These are phyloP conservation scores for Trichoderma brevicompactum DNA, from an alignment of 2,329 filamentous ascomycete genomes.

Conservation along the genomic window DNA sequence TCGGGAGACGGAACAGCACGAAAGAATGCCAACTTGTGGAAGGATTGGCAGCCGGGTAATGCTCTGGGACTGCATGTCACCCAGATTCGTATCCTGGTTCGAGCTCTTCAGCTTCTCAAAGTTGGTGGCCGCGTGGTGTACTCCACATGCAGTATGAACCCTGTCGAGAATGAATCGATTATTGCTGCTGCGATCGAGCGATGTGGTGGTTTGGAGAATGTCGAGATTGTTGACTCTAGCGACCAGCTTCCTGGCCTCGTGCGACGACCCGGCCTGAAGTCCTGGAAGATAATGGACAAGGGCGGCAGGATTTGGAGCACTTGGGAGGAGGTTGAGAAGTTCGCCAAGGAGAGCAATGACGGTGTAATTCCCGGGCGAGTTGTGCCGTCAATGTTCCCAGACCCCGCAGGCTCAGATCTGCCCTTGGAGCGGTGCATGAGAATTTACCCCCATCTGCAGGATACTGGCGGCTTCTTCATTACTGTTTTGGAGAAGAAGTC, in stretches of 20 bases:
- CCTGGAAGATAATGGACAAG: constrained; percentile 93
- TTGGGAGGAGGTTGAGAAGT: constrained; percentile 80
- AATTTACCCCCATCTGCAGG: constrained; percentile 92
- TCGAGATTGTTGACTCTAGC: constrained; percentile 83
- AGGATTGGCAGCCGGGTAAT: constrained; percentile 88
- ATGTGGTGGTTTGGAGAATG: constrained; percentile 80
- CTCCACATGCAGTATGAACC: constrained; percentile 99
- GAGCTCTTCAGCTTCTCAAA: constrained; percentile 94
- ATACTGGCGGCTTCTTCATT: constrained; percentile 98
- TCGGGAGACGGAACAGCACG: constrained; percentile 91
- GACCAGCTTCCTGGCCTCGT: constrained; percentile 76
- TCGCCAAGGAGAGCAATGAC: constrained; percentile 61
- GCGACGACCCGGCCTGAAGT: constrained; percentile 73
- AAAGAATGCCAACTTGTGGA: constrained; percentile 94
- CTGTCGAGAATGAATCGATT: constrained; percentile 94
- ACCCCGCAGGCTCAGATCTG: constrained; percentile 60
- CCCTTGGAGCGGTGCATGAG: constrained; percentile 90
- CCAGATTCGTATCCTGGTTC: constrained; percentile 86
- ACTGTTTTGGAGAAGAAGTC: constrained; percentile 89
- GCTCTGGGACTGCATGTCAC: constrained; percentile 85
- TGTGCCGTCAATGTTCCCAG: constrained; percentile 82
- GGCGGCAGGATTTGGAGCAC: constrained; percentile 75
- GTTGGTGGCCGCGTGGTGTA: constrained; percentile 93
- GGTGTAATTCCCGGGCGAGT: constrained; percentile 68
- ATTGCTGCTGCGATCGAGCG: constrained; percentile 85